Evolutionary conservation across 306 rosid genomes (phyloP).

Genomic region (Vigna hirtella): DNA sequence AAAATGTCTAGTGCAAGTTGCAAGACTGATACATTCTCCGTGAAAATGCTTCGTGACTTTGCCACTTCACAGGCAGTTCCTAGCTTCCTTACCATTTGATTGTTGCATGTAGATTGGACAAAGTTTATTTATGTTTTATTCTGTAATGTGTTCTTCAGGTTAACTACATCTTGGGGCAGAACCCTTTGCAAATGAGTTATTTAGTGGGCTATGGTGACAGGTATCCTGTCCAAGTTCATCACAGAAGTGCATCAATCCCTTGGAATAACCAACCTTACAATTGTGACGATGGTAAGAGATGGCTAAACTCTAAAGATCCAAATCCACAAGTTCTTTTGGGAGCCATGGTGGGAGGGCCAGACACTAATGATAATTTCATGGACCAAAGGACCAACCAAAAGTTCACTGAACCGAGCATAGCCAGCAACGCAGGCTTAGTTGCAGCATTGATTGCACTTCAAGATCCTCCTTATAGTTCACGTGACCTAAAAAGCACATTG

Average conservation of each 20-base stretch:
- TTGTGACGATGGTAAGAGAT: conserved; percentile 63
- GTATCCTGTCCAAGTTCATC: conserved; percentile 78
- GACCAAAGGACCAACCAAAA: conserved; percentile 66
- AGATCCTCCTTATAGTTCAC: conserved; percentile 51
- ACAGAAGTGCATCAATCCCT: conserved; percentile 81
- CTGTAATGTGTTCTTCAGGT: conserved; percentile 51
- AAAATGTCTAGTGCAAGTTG: conserved; percentile 54
- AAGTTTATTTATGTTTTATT: conserved; percentile 14
- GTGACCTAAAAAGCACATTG: conserved; percentile 43
- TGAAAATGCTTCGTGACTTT: conserved; percentile 58
- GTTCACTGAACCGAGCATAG: conserved; percentile 78
- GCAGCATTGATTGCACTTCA: conserved; percentile 84
- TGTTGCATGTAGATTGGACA: conserved; percentile 11
- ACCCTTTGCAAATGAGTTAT: conserved; percentile 83
- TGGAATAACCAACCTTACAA: conserved; percentile 57
- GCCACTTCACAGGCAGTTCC: conserved; percentile 67
- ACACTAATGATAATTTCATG: conserved; percentile 55
- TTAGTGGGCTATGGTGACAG: conserved; percentile 72
- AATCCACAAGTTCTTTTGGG: conserved; percentile 76
- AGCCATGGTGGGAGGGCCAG: conserved; percentile 90
- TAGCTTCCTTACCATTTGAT: not conserved
- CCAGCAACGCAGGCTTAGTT: conserved; percentile 87
- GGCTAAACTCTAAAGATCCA: conserved; percentile 60
- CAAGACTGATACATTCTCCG: conserved; percentile 51
- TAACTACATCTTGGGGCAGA: conserved; percentile 79